Base-by-base conservation (phyloP, 441 rosid species). In the Manihot esculenta region DNA sequence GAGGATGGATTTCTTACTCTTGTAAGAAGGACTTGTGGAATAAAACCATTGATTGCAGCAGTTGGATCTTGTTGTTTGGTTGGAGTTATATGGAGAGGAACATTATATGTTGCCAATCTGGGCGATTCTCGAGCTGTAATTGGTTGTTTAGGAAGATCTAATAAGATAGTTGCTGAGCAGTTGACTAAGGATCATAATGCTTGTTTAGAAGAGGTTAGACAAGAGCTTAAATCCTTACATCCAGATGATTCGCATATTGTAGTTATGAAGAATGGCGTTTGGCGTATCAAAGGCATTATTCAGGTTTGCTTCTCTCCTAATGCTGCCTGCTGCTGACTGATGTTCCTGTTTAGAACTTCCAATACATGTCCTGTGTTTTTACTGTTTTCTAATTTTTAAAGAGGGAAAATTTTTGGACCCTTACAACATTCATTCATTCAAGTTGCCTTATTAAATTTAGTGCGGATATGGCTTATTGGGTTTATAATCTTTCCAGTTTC, bases 211-310 rank as follows among this genome's bases (percentile, higher is more conserved):
- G 97, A 88, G 84, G 92, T 92, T 70, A 94, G 97, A 74, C 86
- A 85, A 83, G 97, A 94, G 80, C 89, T 94, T 58, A 89, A 69
- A 81, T 88, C 90, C 10, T 73, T 86, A 82, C 97, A 94, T 85
- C 99, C 97, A 0, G 97, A 92, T 70, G 97, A 92, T 82, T 75
- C 94, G 0, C 88, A 88, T 45, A 87, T 94, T 63, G 92, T 94
- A 64, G 87, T 90, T 45, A 77, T 82, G 82, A 92, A 90, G 82
- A 84, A 88, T 26, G 97, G 97, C 26, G 95, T 81, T 17, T 94
- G 97, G 97, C 97, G 99, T 56, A 70, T 94, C 87, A 94, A 92
- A 83, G 99, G 99, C 80, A 86, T 94, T 69, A 92, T 92, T 80
- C 99, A 94, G 97, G 99, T 94, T 74, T 54, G 69, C 67, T 65